Evolutionary conservation across 352 stramenopile genomes (phyloP).

Genomic region (Globisporangium middletonii): DNA sequence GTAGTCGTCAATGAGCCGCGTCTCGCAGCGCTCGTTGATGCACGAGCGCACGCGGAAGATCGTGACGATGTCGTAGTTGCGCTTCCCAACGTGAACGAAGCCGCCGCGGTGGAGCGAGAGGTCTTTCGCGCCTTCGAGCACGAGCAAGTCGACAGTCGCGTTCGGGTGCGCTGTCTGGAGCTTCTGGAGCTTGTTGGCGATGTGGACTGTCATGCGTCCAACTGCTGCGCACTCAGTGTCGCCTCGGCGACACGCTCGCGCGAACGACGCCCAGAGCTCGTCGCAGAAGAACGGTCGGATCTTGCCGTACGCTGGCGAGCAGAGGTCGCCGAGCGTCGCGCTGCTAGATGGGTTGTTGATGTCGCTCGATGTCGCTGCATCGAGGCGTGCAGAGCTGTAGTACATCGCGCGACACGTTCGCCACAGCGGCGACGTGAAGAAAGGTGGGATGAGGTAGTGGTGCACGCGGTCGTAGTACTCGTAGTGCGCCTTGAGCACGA

Average conservation of each 20-base stretch:
- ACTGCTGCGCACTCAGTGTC: neutral
- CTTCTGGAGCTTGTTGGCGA: neutral
- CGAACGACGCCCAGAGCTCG: constrained; percentile 7
- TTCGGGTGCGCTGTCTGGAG: constrained; percentile 3
- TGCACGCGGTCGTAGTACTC: constrained; percentile 10
- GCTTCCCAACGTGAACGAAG: constrained; percentile 4
- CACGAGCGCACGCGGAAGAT: constrained; percentile 5
- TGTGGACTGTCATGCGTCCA: neutral
- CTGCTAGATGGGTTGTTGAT: too few relatives aligned
- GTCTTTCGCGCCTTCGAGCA: constrained; percentile 8
- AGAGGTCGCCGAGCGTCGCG: neutral
- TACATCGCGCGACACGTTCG: constrained; percentile 4
- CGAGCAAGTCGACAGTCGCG: constrained; percentile 4
- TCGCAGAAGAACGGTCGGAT: constrained; percentile 12
- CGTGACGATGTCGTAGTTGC: constrained; percentile 6
- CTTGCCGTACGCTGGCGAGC: constrained; percentile 3
- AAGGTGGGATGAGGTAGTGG: constrained; percentile 10
- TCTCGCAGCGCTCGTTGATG: neutral
- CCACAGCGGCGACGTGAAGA: constrained; percentile 6
- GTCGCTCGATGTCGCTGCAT: neutral
- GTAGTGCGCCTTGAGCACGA: neutral
- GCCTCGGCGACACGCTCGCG: neutral
- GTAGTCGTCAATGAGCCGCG: constrained; percentile 7
- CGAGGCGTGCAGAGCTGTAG: constrained; percentile 1
- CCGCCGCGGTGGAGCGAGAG: constrained; percentile 1